Base-by-base conservation (phyloP, 192 early-diverging fungal genomes). In the Phycomyces nitens region DNA sequence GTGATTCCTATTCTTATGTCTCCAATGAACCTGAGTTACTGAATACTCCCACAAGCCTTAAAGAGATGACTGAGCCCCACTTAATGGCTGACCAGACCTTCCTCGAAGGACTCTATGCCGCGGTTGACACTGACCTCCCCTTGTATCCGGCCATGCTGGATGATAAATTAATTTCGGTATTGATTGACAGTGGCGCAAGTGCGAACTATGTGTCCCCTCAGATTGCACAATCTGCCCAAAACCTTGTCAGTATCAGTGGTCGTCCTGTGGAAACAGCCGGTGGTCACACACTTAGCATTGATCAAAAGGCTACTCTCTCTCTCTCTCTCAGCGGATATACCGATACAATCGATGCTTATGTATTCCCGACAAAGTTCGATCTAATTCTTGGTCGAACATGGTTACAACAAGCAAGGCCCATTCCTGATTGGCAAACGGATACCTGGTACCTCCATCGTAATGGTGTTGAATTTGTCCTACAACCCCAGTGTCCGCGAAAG, bases 121-220 rank as follows among this genome's bases (percentile, higher is more conserved):
- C 39, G 5, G 7, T 5, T 0, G 1, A 26, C 5, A 59, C 58
- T 15, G 42, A 1, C 11, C 23, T 59, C 4, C 58, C 58, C 24
- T 22, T 47, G 4, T 59, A 59, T 16, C 6, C 41, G 5, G 21
- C 18, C 7, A n/a, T 21, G 4, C 22, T 26, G 14, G 26, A 47
- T 23, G 42, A 16, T 9, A 23, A 59, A 0, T 7, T 0, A 11
- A 27, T 59, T 1, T 18, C 26, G 8, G 40, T 42, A 3, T 15
- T 59, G 2, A 52, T 61, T 38, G 27, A 61, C 27, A 7, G 1
- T 22, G 27, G 59, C 20, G 59, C 59, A n/a, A 61, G 59, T 21
- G 59, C 44, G 38, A 61, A 61, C 11, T 61, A 51, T 51, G 59
- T 61, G 1, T 61, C 47, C 0, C 59, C 59, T n/a, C 24, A 61